Percentiles rank a stretch among this genome's conserved stretches.
These are phyloP conservation scores for Psilocybe cubensis DNA, from an alignment of 768 basidiomycete genomes.

Conservation along the genomic window DNA sequence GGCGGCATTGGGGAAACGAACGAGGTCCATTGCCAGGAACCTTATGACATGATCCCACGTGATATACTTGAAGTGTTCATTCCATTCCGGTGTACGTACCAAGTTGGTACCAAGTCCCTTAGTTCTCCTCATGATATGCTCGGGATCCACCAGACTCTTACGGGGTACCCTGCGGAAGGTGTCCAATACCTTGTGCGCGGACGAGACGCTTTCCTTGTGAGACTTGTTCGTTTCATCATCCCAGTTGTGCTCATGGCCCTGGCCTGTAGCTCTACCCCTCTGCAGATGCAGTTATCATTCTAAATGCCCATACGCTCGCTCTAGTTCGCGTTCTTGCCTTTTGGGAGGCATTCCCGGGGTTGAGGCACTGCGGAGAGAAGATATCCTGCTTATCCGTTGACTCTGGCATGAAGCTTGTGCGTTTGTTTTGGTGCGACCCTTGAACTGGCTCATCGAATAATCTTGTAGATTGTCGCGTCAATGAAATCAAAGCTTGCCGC, in stretches of 20 bases:
- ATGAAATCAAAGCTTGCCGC: conserved; percentile 70
- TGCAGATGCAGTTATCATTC: conserved; percentile 68
- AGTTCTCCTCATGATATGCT: conserved; percentile 35
- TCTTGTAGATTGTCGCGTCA: conserved; percentile 70
- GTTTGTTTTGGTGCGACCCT: conserved; percentile 29
- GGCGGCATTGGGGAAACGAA: background rate
- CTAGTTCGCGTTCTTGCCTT: conserved; percentile 76
- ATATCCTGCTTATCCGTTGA: conserved; percentile 74
- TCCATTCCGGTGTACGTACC: background rate
- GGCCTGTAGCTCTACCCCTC: conserved; percentile 67
- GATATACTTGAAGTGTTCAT: conserved; percentile 7
- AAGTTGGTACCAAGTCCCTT: background rate
- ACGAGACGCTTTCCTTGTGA: conserved; percentile 60
- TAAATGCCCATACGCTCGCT: conserved; percentile 68
- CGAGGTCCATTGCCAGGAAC: background rate
- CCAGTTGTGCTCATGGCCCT: conserved; percentile 13
- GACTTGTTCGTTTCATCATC: conserved; percentile 25
- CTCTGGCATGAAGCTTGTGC: conserved; percentile 79
- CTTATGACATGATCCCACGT: conserved; percentile 22
- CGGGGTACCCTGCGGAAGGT: conserved; percentile 54
- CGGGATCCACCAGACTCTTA: conserved; percentile 40
- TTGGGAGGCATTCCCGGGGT: conserved; percentile 80
- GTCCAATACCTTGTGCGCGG: conserved; percentile 63
- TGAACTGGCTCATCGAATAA: conserved; percentile 15
- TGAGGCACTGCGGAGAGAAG: conserved; percentile 40